These are phyloP conservation scores for Aaosphaeria arxii DNA, from an alignment of 2,329 filamentous ascomycete species.

Conservation along the genomic window DNA sequence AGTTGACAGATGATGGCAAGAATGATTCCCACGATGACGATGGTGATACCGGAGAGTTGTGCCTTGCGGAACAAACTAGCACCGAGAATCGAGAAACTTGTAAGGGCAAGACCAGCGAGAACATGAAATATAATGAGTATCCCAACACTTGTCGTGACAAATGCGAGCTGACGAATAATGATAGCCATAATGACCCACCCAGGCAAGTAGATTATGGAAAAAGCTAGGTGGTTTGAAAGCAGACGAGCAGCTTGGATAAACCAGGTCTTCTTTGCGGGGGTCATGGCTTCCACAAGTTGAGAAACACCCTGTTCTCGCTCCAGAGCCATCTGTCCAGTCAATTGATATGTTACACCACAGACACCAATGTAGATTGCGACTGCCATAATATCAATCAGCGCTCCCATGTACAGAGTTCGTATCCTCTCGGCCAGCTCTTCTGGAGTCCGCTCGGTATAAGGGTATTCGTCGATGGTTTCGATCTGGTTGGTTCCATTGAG, in stretches of 20 bases:
- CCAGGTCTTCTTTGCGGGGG: conserved; percentile 72
- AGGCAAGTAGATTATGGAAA: conserved; percentile 74
- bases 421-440: conserved; percentile 65
- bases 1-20: conserved; percentile 82
- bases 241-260: conserved; percentile 75
- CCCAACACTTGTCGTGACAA: conserved; percentile 41
- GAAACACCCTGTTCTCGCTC: conserved; percentile 87
- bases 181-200: conserved; percentile 77
- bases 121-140: conserved; percentile 62
- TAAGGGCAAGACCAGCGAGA: conserved; percentile 70
- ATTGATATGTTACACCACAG: conserved; percentile 80
- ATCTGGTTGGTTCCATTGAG: conserved; percentile 46
- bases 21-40: conserved; percentile 69
- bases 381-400: conserved; percentile 72
- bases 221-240: conserved; percentile 74
- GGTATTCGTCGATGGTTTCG: conserved; percentile 58
- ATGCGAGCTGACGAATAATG: conserved; percentile 62
- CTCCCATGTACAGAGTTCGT: conserved; percentile 66
- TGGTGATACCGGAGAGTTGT: conserved; percentile 80
- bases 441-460: conserved; percentile 70
- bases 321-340: conserved; percentile 79
- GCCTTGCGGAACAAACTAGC: conserved; percentile 83
- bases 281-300: conserved; percentile 87
- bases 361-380: conserved; percentile 77
- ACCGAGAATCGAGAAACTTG: conserved; percentile 77